Base-by-base conservation (phyloP, 2,329 filamentous ascomycete genomes). In the Talaromyces sp. region DNA sequence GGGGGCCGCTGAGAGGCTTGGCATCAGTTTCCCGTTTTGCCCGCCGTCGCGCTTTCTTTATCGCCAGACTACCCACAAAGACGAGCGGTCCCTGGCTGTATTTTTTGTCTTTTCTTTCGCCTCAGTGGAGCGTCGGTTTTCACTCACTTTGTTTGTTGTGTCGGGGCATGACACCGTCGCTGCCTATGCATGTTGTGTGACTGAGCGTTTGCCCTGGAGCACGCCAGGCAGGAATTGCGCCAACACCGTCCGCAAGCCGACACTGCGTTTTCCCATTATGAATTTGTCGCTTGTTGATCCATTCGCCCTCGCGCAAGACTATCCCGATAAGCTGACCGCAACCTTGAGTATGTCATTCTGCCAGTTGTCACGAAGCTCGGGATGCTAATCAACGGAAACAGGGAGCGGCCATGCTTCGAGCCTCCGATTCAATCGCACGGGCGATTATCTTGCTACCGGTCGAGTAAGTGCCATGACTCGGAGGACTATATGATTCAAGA, bases 401-500 rank as follows among this genome's bases (percentile, higher is more conserved):
- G 82, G 80, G 68, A 85, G 82, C 69, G 85, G 86, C 55, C 85
- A 87, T 75, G 83, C 85, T 55, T 86, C 85, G 38, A 86, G 84
- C 69, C 79, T 88, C 62, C 91, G 93, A 66, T 99, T 99, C 83
- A 97, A 93, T 71, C 90, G 92, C 71, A 90, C 88, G 71, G 95
- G 95, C 75, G 93, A 99, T 77, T 93, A 95, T 69, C 87, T 99
- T 64, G 95, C 95, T 51, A 96, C 93, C 31, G 95, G 95, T 65
- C 88, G 95, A 71, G 90, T 92, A 74, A 63, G 75, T 70, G 66
- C 51, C 46, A 58, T 58, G 41, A 49, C 55, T 55, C 8, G 11
- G 27, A 51, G 50, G 24, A 26, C 14, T 53, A 3, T 10, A 38
- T 43, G 41, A n/a, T n/a, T 29, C 19, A 14, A 24, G 24, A 4